Evolutionary conservation across 129 eudicot species (phyloP).

Genomic region (Saussurea involucrata): DNA sequence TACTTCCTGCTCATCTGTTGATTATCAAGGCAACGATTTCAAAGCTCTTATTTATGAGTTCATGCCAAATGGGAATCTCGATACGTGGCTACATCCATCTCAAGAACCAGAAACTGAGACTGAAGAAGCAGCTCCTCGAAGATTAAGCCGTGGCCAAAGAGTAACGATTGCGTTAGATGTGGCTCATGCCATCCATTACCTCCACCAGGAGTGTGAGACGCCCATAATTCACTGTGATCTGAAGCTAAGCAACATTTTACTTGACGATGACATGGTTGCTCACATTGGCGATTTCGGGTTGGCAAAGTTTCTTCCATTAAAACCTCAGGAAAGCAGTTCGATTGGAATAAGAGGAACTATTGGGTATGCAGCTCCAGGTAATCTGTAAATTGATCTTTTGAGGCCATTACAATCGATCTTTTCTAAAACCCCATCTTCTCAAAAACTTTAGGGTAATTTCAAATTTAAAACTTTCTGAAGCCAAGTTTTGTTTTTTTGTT

Average conservation of each 20-base stretch:
- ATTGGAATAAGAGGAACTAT: slow-evolving; percentile 45
- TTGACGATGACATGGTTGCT: slow-evolving; percentile 35
- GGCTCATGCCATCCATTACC: slow-evolving; percentile 32
- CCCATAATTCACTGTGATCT: slow-evolving; percentile 40
- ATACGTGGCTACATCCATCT: slow-evolving; percentile 33
- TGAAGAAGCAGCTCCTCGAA: slow-evolving; percentile 4
- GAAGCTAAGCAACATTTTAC: slow-evolving; percentile 38
- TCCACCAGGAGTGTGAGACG: slow-evolving; percentile 26
- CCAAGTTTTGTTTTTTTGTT: background rate
- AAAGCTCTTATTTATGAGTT: slow-evolving; percentile 35
- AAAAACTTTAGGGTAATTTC: background rate
- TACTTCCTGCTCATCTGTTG: slow-evolving; percentile 37
- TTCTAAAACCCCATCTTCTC: background rate
- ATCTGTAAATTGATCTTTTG: background rate
- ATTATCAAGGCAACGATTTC: slow-evolving; percentile 39
- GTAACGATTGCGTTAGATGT: slow-evolving; percentile 32
- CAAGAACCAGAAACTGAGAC: slow-evolving; percentile 5
- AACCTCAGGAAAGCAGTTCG: slow-evolving; percentile 35
- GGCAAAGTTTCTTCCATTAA: slow-evolving; percentile 33
- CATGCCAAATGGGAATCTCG: slow-evolving; percentile 44
- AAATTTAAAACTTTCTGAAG: background rate
- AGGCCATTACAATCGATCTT: background rate
- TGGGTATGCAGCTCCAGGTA: slow-evolving; percentile 53
- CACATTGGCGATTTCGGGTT: slow-evolving; percentile 38
- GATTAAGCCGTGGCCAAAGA: slow-evolving; percentile 20